Conservation (phyloP, 2,329 filamentous ascomycete genomes). For the Elsinoe ampelina region DNA sequence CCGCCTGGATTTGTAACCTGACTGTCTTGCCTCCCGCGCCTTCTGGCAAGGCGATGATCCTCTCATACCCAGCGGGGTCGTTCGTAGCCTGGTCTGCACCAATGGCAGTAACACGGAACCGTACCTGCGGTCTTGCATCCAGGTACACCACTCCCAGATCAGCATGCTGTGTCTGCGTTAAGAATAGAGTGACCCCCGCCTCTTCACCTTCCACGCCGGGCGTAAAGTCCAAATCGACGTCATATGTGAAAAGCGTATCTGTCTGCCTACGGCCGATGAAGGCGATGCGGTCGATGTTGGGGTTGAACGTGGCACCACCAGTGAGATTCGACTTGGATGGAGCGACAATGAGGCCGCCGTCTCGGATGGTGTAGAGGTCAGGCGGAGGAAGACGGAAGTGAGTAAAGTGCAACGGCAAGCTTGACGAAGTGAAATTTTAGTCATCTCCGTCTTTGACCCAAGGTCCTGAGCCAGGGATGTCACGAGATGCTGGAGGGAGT, state of each 20-base stretch:
- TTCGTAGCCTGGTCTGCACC: neutral
- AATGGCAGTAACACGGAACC: neutral
- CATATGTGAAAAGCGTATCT: conserved; percentile 46
- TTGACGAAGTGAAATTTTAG: conserved; percentile 38
- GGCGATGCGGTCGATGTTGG: conserved; percentile 40
- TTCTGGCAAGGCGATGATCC: neutral
- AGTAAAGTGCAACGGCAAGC: conserved; percentile 46
- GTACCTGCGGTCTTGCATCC: neutral
- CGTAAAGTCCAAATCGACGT: conserved; percentile 38
- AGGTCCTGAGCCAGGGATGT: conserved; percentile 35
- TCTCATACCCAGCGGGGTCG: neutral
- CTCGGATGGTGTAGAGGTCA: conserved; percentile 37
- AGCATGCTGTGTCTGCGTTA: conserved; percentile 46
- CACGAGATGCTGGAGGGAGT: conserved; percentile 29
- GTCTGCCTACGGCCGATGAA: conserved; percentile 49
- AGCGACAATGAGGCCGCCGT: conserved; percentile 38
- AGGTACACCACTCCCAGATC: conserved; percentile 33
- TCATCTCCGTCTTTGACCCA: conserved; percentile 36
- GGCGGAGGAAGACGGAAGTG: conserved; percentile 46
- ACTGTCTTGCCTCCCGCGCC: neutral
- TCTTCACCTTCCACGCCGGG: conserved; percentile 37
- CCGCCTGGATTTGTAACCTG: neutral
- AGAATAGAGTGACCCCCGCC: conserved; percentile 44
- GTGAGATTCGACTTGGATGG: conserved; percentile 47
- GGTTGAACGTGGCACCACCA: conserved; percentile 21